Base-by-base conservation (phyloP, 805 yeast genomes). In the Yarrowia divulgata region DNA sequence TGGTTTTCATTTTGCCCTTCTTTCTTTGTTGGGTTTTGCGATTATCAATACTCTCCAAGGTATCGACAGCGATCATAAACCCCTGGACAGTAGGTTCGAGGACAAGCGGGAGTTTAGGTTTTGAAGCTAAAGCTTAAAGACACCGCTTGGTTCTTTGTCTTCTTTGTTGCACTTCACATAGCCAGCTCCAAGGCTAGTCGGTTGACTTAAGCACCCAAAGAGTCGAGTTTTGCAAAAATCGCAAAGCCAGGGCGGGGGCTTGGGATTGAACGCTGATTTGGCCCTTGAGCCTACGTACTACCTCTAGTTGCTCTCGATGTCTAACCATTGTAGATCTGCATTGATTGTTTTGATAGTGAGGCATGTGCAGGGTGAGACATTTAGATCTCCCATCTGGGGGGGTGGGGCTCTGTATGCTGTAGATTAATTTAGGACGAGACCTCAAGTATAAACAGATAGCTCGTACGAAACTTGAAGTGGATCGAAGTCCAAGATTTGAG, bases 31-130 rank as follows among this genome's bases (percentile, higher is more conserved):
- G 23, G 29, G 19, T 52, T 52, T 52, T 18, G 19, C 32, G 10
- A 5, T 32, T 23, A 8, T 14, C 23, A 18, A 29, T n/a, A 23
- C 34, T 13, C 18, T 3, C 35, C 13, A 14, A 23, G 29, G 19
- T 6, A 48, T 23, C 34, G 40, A 37, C 43, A 35, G 45, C 60
- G 43, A 54, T 23, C 60, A 19, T 39, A 39, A 52, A 39, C 60
- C 60, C 45, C 60, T 54, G 60, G 45, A 13, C 60, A 18, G 45
- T 39, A 54, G 60, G 60, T 54, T 54, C 23, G 29, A 12, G 35
- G 60, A 54, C 60, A 54, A 54, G 46, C 40, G 45, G 13, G 14
- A 6, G 18, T n/a, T n/a, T 12, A 6, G 57, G 16, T 34, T 52
- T 12, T 5, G 13, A 29, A 5, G 12, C 16, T 1, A 18, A 54